Conservation (phyloP, 192 early-diverging fungal species). For the Gaertneriomyces semiglobifer region DNA sequence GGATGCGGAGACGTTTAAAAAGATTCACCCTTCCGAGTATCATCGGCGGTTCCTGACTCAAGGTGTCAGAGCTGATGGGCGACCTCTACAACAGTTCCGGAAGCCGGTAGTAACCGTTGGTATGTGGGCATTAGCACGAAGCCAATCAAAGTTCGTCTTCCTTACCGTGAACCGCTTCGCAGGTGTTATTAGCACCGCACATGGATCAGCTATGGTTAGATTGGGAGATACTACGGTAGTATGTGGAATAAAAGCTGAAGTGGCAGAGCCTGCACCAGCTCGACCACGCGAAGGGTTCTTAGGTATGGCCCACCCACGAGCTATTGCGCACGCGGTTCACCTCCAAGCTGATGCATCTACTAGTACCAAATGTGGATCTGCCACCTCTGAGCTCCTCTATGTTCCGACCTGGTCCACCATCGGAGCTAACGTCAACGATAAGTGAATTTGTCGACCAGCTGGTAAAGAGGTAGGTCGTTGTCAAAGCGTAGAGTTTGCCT, state of each 20-base stretch:
- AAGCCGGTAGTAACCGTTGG: constrained; percentile 60
- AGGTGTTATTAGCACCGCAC: constrained; percentile 71
- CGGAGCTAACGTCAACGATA: constrained; percentile 75
- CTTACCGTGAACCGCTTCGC: neutral
- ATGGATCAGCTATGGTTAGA: constrained; percentile 83
- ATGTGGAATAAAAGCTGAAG: constrained; percentile 94
- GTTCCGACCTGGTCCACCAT: constrained; percentile 81
- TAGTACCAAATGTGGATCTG: constrained; percentile 87
- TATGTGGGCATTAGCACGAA: constrained; percentile 14
- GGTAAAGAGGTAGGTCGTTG: constrained; percentile 40
- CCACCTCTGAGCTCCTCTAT: constrained; percentile 84
- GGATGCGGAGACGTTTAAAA: constrained; percentile 70
- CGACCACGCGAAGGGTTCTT: constrained; percentile 74
- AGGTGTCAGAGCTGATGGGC: constrained; percentile 77
- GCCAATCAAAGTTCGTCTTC: neutral
- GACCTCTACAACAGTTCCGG: constrained; percentile 67
- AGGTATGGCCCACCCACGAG: constrained; percentile 36
- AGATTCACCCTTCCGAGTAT: constrained; percentile 84
- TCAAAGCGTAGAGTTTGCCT: neutral
- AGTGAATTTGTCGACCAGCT: constrained; percentile 75
- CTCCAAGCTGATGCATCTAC: neutral
- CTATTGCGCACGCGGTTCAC: neutral
- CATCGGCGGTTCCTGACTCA: constrained; percentile 77
- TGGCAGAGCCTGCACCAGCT: constrained; percentile 71
- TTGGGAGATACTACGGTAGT: constrained; percentile 85